Base-by-base conservation (phyloP, 75 land plant genomes). In the Gnetum montanum region DNA sequence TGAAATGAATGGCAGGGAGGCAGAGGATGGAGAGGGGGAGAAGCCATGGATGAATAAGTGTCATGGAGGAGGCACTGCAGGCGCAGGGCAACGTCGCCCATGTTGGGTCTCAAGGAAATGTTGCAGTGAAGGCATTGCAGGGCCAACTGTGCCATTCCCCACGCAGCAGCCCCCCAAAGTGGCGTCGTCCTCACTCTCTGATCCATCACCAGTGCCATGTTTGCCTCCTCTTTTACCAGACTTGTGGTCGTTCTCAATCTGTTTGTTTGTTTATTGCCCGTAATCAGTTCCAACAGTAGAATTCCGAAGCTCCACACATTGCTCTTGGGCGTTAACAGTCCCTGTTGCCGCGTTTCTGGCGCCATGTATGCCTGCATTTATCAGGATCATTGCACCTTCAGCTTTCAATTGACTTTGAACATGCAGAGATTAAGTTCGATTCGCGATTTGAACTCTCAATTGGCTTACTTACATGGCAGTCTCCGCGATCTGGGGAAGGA, bases 401-500 rank as follows among this genome's bases (percentile, higher is more conserved):
- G 10, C 8, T 36, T 6, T 6, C 6, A 36, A 36, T 6, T 36
- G 10, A 10, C 0, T n/a, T 15, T 7, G 6, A 43, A 43, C 20
- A 8, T 22, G 6, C 6, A 1, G 1, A 48, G 23, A n/a, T 8
- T 23, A 52, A 26, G 28, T 29, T 30, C 54, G 33, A 4, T 4
- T 4, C n/a, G n/a, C 6, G 31, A 8, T 23, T 52, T 52, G n/a
- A n/a, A n/a, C n/a, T n/a, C n/a, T n/a, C n/a, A 34, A 34, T 15
- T 29, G 8, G n/a, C 16, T 52, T 22, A 4, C 22, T 23, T 16
- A 16, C 22, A 58, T 48, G 70, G 35, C 27, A 47, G 3, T 67
- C 46, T n/a, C n/a, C n/a, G n/a, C n/a, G 50, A 65, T 48, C 11
- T 80, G 82, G 13, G 66, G 85, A 79, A 94, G 74, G 40, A 78